phyloP scores from a whole-genome alignment of 1,284 basidiomycete genomes.

The Cryptococcus amylolentus region DNA sequence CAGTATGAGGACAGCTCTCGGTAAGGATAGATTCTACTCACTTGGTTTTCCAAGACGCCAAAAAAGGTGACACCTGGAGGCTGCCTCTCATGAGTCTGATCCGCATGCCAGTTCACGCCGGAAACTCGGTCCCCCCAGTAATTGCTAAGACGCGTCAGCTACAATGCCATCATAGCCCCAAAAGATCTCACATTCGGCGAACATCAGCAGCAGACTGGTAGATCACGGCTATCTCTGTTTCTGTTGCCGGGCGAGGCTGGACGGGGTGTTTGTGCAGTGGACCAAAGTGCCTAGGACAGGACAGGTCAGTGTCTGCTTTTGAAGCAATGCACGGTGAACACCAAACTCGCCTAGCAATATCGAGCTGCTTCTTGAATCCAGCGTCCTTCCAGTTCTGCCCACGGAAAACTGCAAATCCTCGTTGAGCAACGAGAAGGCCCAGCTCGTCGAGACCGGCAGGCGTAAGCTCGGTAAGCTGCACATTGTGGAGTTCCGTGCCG shows the following conservation, averaged over 20 bases:
- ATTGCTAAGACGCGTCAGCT: neutral
- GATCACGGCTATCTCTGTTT: conserved; percentile 9
- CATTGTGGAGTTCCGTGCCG: conserved; percentile 6
- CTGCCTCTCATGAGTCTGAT: conserved; percentile 11
- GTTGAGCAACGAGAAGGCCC: conserved; percentile 9
- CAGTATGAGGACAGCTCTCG: neutral
- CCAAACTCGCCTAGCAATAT: conserved; percentile 9
- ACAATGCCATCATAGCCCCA: neutral
- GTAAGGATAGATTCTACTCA: neutral
- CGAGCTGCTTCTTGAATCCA: conserved; percentile 12
- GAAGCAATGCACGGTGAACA: neutral
- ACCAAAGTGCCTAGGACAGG: conserved; percentile 8
- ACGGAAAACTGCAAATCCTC: conserved; percentile 10
- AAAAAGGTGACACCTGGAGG: conserved; percentile 14
- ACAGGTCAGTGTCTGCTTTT: neutral
- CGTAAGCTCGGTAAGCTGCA: conserved; percentile 10
- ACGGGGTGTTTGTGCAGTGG: conserved; percentile 10
- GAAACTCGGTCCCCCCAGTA: conserved; percentile 9
- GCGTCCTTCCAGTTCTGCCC: conserved; percentile 14
- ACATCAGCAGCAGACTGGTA: conserved; percentile 12
- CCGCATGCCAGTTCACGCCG: conserved; percentile 11
- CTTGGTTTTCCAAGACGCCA: conserved; percentile 10
- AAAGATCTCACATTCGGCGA: neutral
- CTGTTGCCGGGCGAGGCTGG: conserved; percentile 4
- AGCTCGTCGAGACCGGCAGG: conserved; percentile 10